Base-by-base conservation (phyloP, 1,284 basidiomycete genomes). In the Cerioporus squamosus region DNA sequence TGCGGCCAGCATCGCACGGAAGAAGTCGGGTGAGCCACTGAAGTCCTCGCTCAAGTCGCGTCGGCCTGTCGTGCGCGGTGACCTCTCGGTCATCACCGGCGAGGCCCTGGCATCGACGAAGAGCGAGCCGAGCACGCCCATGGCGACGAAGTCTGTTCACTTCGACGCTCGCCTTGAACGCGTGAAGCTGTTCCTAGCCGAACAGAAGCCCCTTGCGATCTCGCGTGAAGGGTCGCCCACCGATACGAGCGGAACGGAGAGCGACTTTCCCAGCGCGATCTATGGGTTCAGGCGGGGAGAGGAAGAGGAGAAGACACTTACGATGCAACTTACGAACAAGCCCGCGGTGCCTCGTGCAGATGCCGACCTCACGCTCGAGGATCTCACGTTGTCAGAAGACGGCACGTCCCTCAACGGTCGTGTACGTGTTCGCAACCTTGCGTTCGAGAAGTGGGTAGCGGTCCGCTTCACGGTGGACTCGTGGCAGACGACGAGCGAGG, bases 401-500 rank as follows among this genome's bases (percentile, higher is more conserved):
- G 77, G 81, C 33, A 73, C 76, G 29, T 76, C 72, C 51, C 81
- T 90, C 51, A 77, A 83, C 29, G 97, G 96, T 20, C 80, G 81
- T 39, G 84, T 95, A 36, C 85, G 88, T 48, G 93, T 97, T 59
- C 84, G 87, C 66, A 98, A 98, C 73, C 70, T 97, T 46, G 86
- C 93, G 3, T 98, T 88, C 75, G 83, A 93, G 68, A 98, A 98
- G 77, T 88, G 86, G 81, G 83, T 98, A 56, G 91, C 88, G 9
- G 86, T 94, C 22, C 87, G 96, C 40, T 98, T 98, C 76, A 97
- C 96, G 2, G 84, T 96, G 66, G 96, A 98, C 73, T 83, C 82
- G 68, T 98, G 97, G 96, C 93, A 95, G 74, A 98, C 96, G 39
- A 96, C 93, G 57, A 94, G 90, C 72, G 96, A 98, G 75, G 93